Base-by-base conservation (phyloP, 2,329 filamentous ascomycete species). In the Penicillium rolfsii region DNA sequence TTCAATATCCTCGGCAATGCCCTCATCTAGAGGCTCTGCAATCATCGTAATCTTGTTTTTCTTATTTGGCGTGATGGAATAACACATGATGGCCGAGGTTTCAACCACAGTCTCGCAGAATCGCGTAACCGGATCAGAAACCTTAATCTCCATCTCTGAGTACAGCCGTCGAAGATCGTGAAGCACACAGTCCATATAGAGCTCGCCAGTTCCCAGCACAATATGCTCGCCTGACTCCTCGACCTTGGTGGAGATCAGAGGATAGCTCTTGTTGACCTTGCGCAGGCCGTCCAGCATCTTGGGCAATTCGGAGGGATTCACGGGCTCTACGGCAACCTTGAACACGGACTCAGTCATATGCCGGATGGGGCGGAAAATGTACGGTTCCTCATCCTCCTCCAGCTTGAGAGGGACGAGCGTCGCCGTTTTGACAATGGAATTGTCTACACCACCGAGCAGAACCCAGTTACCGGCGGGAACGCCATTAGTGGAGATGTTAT, bases 1-100 rank as follows among this genome's bases (percentile, higher is more conserved):
- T 80, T 99, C 95, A 65, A 99, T 98, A 71, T 99, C 95, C 71
- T 91, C 89, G 5, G 94, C 92, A 64, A 99, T 96, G 16, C 95
- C 95, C 70, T 96, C 91, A 68, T 99, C 95, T 14, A 99, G 82
- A 36, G 95, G 94, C 76, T 99, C 95, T 3, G 95, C 95, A 59
- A 98, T 91, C 91, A 99, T 97, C 38, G 95, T 98, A 71, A 99
- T 90, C 77, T 96, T 97, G 82, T 99, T 99, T 82, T 97, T 97
- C 81, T 99, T 99, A 81, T 99, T 99, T 2, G 95, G 95, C 2
- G 95, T 98, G 69, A 97, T 88, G 24, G 95, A 94, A 76, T 97
- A 99, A 80, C 95, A 99, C 79, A 97, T 97, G 61, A 96, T 97
- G 22, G 93, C 93, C 19, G 93, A 97, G 67, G 95, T 96, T 76